Conservation (phyloP, 345 rosid genomes). For the Bruguiera gymnorhiza region DNA sequence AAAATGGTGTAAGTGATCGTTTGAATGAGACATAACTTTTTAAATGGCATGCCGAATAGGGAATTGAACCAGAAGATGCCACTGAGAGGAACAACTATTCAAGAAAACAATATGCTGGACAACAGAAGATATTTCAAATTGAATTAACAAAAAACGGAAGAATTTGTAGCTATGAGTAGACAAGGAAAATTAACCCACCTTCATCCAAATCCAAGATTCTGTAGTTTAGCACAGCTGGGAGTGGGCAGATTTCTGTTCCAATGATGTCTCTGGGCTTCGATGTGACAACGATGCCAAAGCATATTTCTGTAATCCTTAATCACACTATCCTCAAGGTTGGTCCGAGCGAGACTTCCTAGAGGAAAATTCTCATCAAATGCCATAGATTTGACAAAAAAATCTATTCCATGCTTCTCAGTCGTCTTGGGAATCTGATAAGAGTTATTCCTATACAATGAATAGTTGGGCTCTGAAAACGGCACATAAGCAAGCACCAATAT, state of each 20-base stretch:
- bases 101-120: neutral
- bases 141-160: neutral
- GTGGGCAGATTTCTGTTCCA: slow-evolving; percentile 78
- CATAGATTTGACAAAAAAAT: slow-evolving; percentile 67
- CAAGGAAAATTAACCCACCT: slow-evolving; percentile 32
- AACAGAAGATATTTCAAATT: neutral
- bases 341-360: slow-evolving; percentile 61
- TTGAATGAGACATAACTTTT: neutral
- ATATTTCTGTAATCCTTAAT: slow-evolving; percentile 61
- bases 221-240: slow-evolving; percentile 73
- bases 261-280: slow-evolving; percentile 68
- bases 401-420: slow-evolving; percentile 63
- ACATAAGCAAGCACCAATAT: slow-evolving; percentile 70
- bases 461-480: slow-evolving; percentile 73
- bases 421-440: slow-evolving; percentile 60
- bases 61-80: neutral
- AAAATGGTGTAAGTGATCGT: neutral
- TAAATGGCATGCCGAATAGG: neutral
- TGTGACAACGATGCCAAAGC: slow-evolving; percentile 66
- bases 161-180: neutral
- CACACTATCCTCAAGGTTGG: slow-evolving; percentile 60
- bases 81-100: neutral
- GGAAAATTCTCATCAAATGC: slow-evolving; percentile 66
- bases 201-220: slow-evolving; percentile 52
- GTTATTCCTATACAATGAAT: slow-evolving; percentile 58